Base-by-base conservation (phyloP, 306 rosid species). In the Casuarina cunninghamiana region DNA sequence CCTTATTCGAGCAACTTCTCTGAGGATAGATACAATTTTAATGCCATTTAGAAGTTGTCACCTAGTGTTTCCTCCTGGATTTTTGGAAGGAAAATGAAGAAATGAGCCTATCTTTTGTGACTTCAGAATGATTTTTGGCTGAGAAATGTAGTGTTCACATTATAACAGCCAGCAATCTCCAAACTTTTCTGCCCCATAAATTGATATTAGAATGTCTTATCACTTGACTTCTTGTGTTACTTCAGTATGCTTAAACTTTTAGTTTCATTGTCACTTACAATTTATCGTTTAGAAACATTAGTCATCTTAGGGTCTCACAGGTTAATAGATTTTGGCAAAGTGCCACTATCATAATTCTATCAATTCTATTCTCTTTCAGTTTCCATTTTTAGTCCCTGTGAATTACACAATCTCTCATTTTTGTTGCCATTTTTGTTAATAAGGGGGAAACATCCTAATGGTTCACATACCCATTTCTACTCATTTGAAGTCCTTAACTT, bases 241-340 rank as follows among this genome's bases (percentile, higher is more conserved):
- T 13, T 35, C 17, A 5, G 44, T 65, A 2, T 16, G 5, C 39
- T 37, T 26, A 65, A 43, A 11, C 44, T 53, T 21, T 63, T 13
- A 46, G 32, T 3, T 19, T 3, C 39, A 60, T 32, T 55, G 37
- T 72, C 57, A 53, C 61, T 11, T 77, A 63, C 61, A 37, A 54
- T 32, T 16, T 48, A 49, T 41, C 32, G 38, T 73, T 78, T 26
- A n/a, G 32, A n/a, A 54, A 54, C 26, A 54, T 54, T 39, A 73
- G 44, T 19, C 78, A 61, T 77, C 17, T 32, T 32, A 70, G 26
- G 61, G 72, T 17, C 50, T 44, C 66, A 32, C 76, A 17, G 58
- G 10, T n/a, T 74, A n/a, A 32, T 39, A 69, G 55, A 38, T 53
- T 69, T 74, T 66, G 48, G 21, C 51, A 61, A 10, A 26, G 53